Percentiles rank a stretch among this genome's conserved stretches.
These are phyloP conservation scores for Candida freyschussii DNA, from an alignment of 1,139 yeast species.

Conservation along the genomic window DNA sequence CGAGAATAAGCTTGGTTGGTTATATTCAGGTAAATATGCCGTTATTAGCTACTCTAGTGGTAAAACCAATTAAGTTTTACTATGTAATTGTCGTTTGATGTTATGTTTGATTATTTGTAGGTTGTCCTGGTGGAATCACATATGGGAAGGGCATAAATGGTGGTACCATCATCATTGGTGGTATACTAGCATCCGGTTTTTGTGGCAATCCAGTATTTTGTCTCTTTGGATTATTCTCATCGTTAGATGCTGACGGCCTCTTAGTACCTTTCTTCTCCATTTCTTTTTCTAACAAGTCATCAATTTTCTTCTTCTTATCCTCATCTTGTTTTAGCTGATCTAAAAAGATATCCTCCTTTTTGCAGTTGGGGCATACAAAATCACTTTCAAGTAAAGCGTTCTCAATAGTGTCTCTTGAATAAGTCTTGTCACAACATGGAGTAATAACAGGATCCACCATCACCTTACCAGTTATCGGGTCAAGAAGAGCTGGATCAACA, in stretches of 20 bases:
- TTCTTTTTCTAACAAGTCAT: slow-evolving; percentile 41
- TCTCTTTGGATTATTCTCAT: slow-evolving; percentile 15
- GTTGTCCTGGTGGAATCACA: slow-evolving; percentile 4
- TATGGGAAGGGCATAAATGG: slow-evolving; percentile 7
- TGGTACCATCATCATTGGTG: slow-evolving; percentile 13
- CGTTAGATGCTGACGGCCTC: slow-evolving; percentile 12
- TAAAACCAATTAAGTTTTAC: slow-evolving; percentile 1
- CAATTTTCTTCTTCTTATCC: slow-evolving; percentile 50
- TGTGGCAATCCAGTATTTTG: slow-evolving; percentile 10
- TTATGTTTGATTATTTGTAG: neutral
- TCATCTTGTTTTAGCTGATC: slow-evolving; percentile 65
- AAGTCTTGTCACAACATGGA: slow-evolving; percentile 68
- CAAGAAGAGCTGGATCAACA: slow-evolving; percentile 56
- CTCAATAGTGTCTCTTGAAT: slow-evolving; percentile 63
- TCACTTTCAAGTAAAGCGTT: slow-evolving; percentile 73
- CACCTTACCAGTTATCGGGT: slow-evolving; percentile 56
- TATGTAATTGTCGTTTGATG: neutral
- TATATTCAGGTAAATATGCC: slow-evolving; percentile 89
- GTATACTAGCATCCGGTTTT: slow-evolving; percentile 1
- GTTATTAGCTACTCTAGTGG: slow-evolving; percentile 57
- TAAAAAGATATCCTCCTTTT: slow-evolving; percentile 63
- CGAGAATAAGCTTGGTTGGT: slow-evolving; percentile 70
- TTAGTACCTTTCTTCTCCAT: slow-evolving; percentile 25
- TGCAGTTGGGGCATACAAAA: slow-evolving; percentile 88
- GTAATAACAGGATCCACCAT: slow-evolving; percentile 76